Percentiles rank a stretch among this genome's conserved stretches.
phyloP scores from a whole-genome alignment of 768 basidiomycete genomes.

The Atractiella rhizophila region DNA sequence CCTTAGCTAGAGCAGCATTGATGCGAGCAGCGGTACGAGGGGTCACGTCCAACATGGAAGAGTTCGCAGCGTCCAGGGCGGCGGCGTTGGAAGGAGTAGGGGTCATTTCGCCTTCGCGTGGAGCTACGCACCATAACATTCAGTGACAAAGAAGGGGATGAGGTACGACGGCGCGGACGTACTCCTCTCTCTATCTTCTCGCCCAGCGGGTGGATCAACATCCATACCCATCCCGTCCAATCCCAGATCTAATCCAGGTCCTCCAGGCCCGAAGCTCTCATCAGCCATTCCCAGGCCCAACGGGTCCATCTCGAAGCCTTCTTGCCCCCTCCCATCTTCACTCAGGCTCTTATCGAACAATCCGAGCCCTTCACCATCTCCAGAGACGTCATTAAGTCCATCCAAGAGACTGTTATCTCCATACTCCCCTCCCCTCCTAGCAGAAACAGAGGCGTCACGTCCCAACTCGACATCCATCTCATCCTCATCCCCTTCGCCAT shows the following conservation, averaged over 20 bases:
- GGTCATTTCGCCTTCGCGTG: no score
- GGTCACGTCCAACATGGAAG: constrained; percentile 6
- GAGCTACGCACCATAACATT: not conserved
- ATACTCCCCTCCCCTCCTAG: no score
- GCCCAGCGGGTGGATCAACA: not conserved
- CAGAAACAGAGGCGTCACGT: not conserved
- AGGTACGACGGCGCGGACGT: not conserved
- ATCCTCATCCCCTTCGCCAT: not conserved
- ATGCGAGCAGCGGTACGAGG: constrained; percentile 6
- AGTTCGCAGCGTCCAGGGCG: not conserved
- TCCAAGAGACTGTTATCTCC: no score
- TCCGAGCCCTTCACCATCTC: no score
- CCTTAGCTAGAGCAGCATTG: constrained; percentile 4
- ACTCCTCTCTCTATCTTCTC: constrained; percentile 1
- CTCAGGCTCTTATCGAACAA: no score
- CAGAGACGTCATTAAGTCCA: no score
- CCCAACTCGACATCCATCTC: constrained; percentile 3
- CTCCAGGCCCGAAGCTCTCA: no score
- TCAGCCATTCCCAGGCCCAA: no score
- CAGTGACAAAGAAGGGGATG: not conserved
- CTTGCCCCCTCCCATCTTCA: no score
- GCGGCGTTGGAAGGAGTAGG: no score
- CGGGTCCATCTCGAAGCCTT: no score
- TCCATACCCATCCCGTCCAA: not conserved
- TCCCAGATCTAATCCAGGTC: no score